Evolutionary conservation across 306 rosid genomes (phyloP).

Genomic region (Begonia loranthoides): DNA sequence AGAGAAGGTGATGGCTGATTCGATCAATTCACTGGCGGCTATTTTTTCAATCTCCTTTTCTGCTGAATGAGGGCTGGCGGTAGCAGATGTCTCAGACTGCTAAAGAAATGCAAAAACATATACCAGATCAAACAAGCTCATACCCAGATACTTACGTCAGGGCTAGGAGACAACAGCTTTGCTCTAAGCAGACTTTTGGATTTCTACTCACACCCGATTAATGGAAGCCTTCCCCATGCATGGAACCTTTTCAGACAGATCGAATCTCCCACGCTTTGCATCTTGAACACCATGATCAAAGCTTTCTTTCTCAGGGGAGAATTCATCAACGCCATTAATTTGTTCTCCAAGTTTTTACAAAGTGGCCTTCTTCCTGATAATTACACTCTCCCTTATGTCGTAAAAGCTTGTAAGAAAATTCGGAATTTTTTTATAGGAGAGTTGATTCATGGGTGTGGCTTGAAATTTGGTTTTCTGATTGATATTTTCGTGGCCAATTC

Average conservation of each 20-base stretch:
- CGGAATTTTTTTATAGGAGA: conserved; percentile 17
- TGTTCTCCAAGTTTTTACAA: conserved; percentile 26
- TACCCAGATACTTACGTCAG: conserved; percentile 39
- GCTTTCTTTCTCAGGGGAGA: conserved; percentile 24
- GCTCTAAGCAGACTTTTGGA: conserved; percentile 53
- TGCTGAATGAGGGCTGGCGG: conserved; percentile 10
- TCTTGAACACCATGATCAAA: conserved; percentile 50
- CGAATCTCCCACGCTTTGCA: conserved; percentile 47
- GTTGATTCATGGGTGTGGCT: conserved; percentile 39
- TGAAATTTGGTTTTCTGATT: conserved; percentile 38
- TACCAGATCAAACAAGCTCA: conserved; percentile 59
- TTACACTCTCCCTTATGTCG: conserved; percentile 54
- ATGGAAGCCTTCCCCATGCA: conserved; percentile 30
- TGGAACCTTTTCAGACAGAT: conserved; percentile 40
- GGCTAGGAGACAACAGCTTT: conserved; percentile 31
- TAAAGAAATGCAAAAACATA: conserved; percentile 55
- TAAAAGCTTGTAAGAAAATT: conserved; percentile 40
- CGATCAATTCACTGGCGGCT: too few species aligned
- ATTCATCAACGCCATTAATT: conserved; percentile 14
- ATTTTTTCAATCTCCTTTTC: too few species aligned
- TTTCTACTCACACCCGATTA: conserved; percentile 39
- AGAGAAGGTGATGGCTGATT: too few species aligned
- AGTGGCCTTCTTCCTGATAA: conserved; percentile 33
- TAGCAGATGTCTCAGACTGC: conserved; percentile 36
- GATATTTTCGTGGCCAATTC: conserved; percentile 58